Evolutionary conservation across 805 yeast species (phyloP).

Genomic region (Wickerhamomyces kurtzmanii): DNA sequence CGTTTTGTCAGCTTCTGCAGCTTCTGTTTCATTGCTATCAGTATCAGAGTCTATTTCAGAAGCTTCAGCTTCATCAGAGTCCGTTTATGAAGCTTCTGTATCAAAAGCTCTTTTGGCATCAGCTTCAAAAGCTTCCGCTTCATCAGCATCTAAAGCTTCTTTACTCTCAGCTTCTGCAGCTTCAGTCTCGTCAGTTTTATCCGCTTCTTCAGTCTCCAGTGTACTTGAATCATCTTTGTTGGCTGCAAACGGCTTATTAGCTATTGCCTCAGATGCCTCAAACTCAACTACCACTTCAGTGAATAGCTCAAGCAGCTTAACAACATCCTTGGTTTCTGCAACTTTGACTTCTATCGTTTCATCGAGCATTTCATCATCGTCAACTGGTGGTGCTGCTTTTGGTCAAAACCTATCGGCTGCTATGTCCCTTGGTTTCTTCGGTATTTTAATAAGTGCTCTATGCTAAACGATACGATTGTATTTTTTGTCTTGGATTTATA

Average conservation of each 20-base stretch:
- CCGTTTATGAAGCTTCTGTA: conserved; percentile 8
- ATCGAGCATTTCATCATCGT: conserved; percentile 15
- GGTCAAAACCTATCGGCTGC: conserved; percentile 14
- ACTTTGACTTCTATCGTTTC: conserved; percentile 11
- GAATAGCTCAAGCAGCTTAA: conserved; percentile 7
- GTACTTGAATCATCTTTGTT: conserved; percentile 12
- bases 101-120: conserved; percentile 9
- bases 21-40: conserved; percentile 11
- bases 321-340: conserved; percentile 11
- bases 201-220: conserved; percentile 5
- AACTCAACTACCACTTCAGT: conserved; percentile 18
- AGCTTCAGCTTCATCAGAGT: conserved; percentile 12
- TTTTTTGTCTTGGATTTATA: conserved; percentile 4
- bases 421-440: conserved; percentile 15
- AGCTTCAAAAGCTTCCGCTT: conserved; percentile 11
- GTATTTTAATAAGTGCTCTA: conserved; percentile 18
- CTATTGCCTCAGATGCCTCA: conserved; percentile 28
- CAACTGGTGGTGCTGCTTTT: conserved; percentile 23
- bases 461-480: too few relatives aligned
- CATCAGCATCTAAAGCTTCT: conserved; percentile 4
- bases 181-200: conserved; percentile 5
- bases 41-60: conserved; percentile 13
- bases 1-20: conserved; percentile 11
- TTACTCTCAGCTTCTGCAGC: conserved; percentile 7
- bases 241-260: conserved; percentile 27